Evolutionary conservation across 2,329 filamentous ascomycete species (phyloP).

Genomic region (Pestalotiopsis sp.): DNA sequence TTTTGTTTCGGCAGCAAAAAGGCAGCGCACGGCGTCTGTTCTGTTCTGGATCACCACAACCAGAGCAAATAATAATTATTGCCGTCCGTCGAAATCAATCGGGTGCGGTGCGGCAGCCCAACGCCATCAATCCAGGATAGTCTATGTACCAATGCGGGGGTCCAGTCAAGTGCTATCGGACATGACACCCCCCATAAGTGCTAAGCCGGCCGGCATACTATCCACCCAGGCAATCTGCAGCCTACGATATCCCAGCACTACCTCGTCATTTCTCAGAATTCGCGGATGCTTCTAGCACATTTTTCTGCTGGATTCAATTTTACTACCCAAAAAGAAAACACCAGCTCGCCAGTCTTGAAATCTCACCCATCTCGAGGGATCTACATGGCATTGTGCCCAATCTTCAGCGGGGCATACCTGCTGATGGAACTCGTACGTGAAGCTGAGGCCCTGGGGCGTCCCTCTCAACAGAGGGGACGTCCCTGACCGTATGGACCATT

Average conservation of each 20-base stretch:
- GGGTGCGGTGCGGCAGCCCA: neutral
- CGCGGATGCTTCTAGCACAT: neutral
- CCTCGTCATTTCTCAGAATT: neutral
- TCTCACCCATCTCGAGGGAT: neutral
- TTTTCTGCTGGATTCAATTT: neutral
- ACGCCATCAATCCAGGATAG: neutral
- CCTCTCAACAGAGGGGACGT: neutral
- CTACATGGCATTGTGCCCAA: neutral
- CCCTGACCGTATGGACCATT: neutral
- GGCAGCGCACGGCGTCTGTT: neutral
- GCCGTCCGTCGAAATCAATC: slow-evolving; percentile 1
- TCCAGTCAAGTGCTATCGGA: neutral
- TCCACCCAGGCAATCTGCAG: neutral
- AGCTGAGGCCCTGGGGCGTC: neutral
- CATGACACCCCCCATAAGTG: neutral
- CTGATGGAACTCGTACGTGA: neutral
- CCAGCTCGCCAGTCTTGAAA: neutral
- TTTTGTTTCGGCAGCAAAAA: neutral
- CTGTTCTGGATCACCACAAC: neutral
- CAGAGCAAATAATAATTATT: slow-evolving; percentile 1
- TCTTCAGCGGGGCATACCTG: neutral
- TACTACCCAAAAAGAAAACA: neutral
- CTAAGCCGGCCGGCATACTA: neutral
- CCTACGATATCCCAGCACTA: neutral
- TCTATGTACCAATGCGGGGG: neutral